A percentile compares a stretch with the other conserved stretches of the same genome.
These are phyloP conservation scores for Sporisorium graminicola DNA, from an alignment of 1,284 basidiomycete species.

Conservation along the genomic window DNA sequence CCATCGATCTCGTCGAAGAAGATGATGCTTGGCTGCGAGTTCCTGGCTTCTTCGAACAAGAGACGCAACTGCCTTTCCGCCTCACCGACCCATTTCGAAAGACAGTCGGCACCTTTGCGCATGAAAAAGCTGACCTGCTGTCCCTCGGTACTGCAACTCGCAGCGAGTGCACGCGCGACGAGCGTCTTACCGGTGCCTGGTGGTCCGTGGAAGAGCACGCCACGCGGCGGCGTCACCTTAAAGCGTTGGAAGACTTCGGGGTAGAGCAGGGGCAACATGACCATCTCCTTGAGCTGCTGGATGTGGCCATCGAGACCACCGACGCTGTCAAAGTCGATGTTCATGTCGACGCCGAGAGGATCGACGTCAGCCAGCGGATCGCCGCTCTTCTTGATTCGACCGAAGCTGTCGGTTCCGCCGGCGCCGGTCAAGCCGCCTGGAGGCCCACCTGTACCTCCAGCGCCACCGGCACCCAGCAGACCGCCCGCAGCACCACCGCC, in stretches of 20 bases:
- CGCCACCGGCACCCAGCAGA: conserved; percentile 56
- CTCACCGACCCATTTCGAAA: conserved; percentile 99
- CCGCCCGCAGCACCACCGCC: conserved; percentile 41
- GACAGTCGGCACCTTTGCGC: conserved; percentile 98
- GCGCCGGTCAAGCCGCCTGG: conserved; percentile 44
- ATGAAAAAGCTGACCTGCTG: conserved; percentile 98
- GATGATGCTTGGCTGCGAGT: conserved; percentile 93
- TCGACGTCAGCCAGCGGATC: conserved; percentile 92
- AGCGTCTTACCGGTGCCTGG: conserved; percentile 70
- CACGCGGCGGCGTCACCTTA: conserved; percentile 92
- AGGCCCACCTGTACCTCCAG: conserved; percentile 39
- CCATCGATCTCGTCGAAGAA: conserved; percentile 99
- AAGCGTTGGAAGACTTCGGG: conserved; percentile 98
- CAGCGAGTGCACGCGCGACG: conserved; percentile 87
- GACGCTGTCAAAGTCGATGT: conserved; percentile 96
- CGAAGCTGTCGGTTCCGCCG: conserved; percentile 54
- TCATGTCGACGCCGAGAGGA: conserved; percentile 91
- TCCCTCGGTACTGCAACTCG: conserved; percentile 89
- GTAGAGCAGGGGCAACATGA: conserved; percentile 91
- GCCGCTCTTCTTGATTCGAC: conserved; percentile 62
- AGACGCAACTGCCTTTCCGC: conserved; percentile 95
- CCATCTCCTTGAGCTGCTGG: conserved; percentile 98
- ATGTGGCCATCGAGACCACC: conserved; percentile 97
- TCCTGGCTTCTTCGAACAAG: conserved; percentile 94
- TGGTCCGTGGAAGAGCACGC: conserved; percentile 84